phyloP scores from a whole-genome alignment of 345 rosid genomes.

The Lagerstroemia speciosa region DNA sequence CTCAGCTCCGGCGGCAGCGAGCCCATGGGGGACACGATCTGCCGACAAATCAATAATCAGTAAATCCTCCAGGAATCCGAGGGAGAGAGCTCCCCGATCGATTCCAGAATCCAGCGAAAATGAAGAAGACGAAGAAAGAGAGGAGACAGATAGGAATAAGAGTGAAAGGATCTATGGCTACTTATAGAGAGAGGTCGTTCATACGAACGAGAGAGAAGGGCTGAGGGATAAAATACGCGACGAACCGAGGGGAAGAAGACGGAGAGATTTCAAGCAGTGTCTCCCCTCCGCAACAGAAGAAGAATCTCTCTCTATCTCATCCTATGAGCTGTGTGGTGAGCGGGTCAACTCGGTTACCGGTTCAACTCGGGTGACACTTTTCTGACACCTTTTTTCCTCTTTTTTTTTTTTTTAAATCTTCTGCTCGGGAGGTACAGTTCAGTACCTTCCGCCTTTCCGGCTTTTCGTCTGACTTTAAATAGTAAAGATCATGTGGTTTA shows the following conservation, averaged over 20 bases:
- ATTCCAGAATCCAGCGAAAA: too few species aligned
- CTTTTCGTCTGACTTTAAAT: too few species aligned
- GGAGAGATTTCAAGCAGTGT: not conserved
- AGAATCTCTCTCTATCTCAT: not conserved
- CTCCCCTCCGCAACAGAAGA: not conserved
- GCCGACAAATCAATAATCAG: not conserved
- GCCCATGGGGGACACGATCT: constrained; percentile 25
- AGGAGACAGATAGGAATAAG: constrained; percentile 11
- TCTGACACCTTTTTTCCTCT: not conserved
- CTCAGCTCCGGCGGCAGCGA: constrained; percentile 58
- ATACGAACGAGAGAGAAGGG: too few species aligned
- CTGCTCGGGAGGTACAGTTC: not conserved
- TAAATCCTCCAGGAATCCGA: too few species aligned
- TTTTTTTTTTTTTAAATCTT: not conserved
- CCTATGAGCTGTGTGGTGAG: too few species aligned
- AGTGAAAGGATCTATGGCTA: too few species aligned
- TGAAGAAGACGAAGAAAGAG: constrained; percentile 1
- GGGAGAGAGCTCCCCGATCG: too few species aligned
- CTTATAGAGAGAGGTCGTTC: too few species aligned
- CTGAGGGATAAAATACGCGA: constrained; percentile 3
- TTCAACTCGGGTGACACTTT: not conserved
- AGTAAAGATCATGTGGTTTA: too few species aligned
- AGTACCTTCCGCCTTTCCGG: not conserved
- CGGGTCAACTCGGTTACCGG: not conserved
- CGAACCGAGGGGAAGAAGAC: constrained; percentile 3